These are phyloP conservation scores for Hypoxylon fragiforme DNA, from an alignment of 495 filamentous ascomycete species.

Conservation along the genomic window DNA sequence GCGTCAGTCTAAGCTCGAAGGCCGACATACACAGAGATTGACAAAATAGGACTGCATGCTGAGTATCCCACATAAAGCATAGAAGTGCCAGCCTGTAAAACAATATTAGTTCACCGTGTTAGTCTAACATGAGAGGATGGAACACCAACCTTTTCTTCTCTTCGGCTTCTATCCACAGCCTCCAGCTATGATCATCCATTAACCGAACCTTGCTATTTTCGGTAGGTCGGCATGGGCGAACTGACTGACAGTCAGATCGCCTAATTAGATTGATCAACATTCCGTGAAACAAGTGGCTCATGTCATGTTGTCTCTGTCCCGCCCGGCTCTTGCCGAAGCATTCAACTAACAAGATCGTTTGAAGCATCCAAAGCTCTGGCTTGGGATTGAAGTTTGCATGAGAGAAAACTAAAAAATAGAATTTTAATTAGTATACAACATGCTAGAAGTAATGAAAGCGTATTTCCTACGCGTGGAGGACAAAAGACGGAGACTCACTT, in stretches of 20 bases:
- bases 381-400: slow-evolving; percentile 50
- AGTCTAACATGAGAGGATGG: not conserved
- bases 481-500: slow-evolving; percentile 21
- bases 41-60: slow-evolving; percentile 60
- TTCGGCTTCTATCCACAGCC: slow-evolving; percentile 53
- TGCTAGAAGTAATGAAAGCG: no score
- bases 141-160: slow-evolving; percentile 52
- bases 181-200: slow-evolving; percentile 50
- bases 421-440: slow-evolving; percentile 1
- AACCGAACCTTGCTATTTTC: slow-evolving; percentile 14
- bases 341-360: slow-evolving; percentile 61
- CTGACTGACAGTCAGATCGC: slow-evolving; percentile 56
- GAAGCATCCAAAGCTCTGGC: slow-evolving; percentile 57
- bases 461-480: not conserved
- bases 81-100: slow-evolving; percentile 49
- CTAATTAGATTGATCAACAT: slow-evolving; percentile 62
- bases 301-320: slow-evolving; percentile 59
- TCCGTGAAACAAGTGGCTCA: slow-evolving; percentile 59
- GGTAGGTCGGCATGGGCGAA: slow-evolving; percentile 33
- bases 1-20: slow-evolving; percentile 55
- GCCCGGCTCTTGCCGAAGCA: slow-evolving; percentile 62
- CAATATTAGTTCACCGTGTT: slow-evolving; percentile 3
- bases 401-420: slow-evolving; percentile 37
- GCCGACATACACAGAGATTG: slow-evolving; percentile 63
- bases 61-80: slow-evolving; percentile 64